phyloP scores from a whole-genome alignment of 805 yeast genomes.

The Helenozyma baotianmanensis region DNA sequence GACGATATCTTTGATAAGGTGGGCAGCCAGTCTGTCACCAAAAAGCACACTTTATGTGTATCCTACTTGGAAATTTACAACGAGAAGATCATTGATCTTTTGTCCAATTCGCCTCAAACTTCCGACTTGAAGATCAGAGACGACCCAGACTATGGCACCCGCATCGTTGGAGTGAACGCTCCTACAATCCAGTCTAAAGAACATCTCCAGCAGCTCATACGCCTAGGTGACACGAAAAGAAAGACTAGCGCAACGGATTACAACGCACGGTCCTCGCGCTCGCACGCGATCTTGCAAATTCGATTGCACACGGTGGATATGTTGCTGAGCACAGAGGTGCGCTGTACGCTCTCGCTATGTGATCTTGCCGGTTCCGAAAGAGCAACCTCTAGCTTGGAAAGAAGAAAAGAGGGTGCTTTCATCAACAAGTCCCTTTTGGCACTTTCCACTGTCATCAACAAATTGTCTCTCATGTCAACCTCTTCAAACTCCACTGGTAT shows the following conservation, averaged over 20 bases:
- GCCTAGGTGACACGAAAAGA: constrained; percentile 67
- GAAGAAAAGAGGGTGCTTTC: constrained; percentile 90
- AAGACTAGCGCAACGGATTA: constrained; percentile 87
- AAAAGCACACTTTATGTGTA: constrained; percentile 46
- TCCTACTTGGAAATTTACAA: constrained; percentile 86
- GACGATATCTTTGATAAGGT: constrained; percentile 51
- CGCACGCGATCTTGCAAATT: constrained; percentile 84
- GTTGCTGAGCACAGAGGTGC: constrained; percentile 33
- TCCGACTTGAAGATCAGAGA: constrained; percentile 75
- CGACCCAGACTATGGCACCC: constrained; percentile 65
- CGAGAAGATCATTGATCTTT: constrained; percentile 71
- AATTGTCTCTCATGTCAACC: constrained; percentile 45
- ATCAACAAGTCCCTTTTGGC: constrained; percentile 90
- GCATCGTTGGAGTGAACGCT: constrained; percentile 69
- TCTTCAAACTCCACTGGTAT: constrained; percentile 17
- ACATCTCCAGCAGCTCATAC: constrained; percentile 58
- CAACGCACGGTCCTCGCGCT: constrained; percentile 81
- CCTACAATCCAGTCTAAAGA: constrained; percentile 50
- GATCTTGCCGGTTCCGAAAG: constrained; percentile 97
- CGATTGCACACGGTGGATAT: constrained; percentile 46
- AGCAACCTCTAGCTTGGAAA: constrained; percentile 60
- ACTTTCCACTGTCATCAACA: constrained; percentile 86
- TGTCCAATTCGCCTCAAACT: constrained; percentile 10
- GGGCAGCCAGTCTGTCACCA: constrained; percentile 20
- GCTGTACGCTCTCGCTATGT: constrained; percentile 74